Conservation (phyloP, 768 basidiomycete species). For the Lentinula lateritia region DNA sequence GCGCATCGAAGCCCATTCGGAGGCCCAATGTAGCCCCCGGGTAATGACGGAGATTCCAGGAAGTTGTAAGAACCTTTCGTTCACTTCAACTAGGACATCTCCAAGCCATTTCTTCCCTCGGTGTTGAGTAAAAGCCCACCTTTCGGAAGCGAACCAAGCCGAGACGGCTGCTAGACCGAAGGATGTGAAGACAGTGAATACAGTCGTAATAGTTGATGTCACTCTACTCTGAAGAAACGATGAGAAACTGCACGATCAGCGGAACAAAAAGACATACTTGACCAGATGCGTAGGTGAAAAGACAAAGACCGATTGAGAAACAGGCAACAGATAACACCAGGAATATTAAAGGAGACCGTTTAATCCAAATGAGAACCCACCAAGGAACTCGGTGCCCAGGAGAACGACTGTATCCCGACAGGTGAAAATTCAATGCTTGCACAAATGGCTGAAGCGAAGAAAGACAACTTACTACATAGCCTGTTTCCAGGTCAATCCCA, state of each 20-base stretch:
- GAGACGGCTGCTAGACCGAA: constrained; percentile 70
- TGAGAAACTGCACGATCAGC: not conserved
- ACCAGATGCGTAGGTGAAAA: constrained; percentile 69
- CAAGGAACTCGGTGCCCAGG: constrained; percentile 73
- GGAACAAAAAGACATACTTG: constrained; percentile 39
- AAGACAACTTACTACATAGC: constrained; percentile 66
- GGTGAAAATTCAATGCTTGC: constrained; percentile 1
- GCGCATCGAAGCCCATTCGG: constrained; percentile 12
- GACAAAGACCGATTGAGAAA: constrained; percentile 73
- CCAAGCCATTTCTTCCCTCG: constrained; percentile 66
- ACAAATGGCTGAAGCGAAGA: constrained; percentile 1
- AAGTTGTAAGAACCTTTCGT: constrained; percentile 26
- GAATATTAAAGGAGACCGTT: constrained; percentile 77
- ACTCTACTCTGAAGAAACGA: constrained; percentile 37
- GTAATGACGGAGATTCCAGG: constrained; percentile 17
- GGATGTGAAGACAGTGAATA: constrained; percentile 69
- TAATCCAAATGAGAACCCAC: constrained; percentile 88
- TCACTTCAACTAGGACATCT: constrained; percentile 48
- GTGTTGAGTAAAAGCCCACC: constrained; percentile 57
- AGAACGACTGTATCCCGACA: constrained; percentile 45
- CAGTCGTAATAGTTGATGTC: constrained; percentile 68
- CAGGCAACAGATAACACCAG: constrained; percentile 79
- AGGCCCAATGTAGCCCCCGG: constrained; percentile 6
- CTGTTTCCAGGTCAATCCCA: constrained; percentile 76
- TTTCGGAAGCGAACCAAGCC: constrained; percentile 68